Evolutionary conservation across 768 basidiomycete species (phyloP).

Genomic region (Hirschioporus abietinus): DNA sequence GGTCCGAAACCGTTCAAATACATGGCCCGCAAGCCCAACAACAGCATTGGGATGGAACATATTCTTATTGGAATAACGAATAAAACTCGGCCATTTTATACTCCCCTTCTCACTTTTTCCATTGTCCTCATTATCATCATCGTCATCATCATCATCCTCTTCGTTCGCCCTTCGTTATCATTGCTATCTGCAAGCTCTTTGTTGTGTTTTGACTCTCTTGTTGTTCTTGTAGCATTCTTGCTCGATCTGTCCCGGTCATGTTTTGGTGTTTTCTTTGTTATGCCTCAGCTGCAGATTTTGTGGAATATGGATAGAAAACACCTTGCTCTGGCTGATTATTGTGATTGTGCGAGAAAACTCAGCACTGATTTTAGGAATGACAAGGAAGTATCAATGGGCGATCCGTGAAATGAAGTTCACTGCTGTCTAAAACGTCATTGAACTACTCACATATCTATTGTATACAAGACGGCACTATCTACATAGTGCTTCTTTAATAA

Average conservation of each 20-base stretch:
- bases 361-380: not conserved
- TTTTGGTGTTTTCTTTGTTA: not conserved
- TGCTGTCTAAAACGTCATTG: not conserved
- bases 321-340: not conserved
- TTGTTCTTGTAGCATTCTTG: constrained; percentile 1
- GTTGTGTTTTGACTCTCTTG: not conserved
- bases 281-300: not conserved
- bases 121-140: not conserved
- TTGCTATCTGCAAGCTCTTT: not conserved
- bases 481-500: not conserved
- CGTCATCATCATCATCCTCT: not conserved
- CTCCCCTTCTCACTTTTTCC: not conserved
- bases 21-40: not conserved
- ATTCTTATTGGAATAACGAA: not conserved
- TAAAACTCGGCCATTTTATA: not conserved
- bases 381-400: not conserved
- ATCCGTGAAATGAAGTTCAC: not conserved
- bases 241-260: not conserved
- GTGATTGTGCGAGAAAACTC: no score
- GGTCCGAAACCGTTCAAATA: not conserved
- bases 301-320: not conserved
- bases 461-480: not conserved
- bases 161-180: not conserved
- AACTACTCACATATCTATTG: not conserved
- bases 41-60: not conserved